Evolutionary conservation across 1,139 yeast species (phyloP).

Genomic region (Suhomyces guaymorum): DNA sequence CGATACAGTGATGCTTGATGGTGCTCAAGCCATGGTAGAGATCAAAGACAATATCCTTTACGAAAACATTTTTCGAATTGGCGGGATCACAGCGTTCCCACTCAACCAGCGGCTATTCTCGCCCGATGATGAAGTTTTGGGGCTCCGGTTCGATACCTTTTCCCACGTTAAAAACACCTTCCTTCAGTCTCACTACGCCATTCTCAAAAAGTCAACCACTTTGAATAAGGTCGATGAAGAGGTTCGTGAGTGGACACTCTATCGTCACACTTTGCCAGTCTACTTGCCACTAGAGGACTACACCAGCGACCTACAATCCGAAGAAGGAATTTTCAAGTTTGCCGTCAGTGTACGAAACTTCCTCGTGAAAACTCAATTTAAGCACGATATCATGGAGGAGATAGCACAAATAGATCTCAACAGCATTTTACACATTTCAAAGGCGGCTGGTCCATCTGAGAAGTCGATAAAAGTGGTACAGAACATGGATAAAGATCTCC

Average conservation of each 20-base stretch:
- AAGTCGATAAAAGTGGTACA: constrained; percentile 10
- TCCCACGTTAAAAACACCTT: constrained; percentile 23
- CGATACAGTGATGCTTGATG: constrained; percentile 2
- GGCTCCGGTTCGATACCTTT: constrained; percentile 40
- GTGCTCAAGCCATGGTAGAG: constrained; percentile 20
- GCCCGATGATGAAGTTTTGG: constrained; percentile 28
- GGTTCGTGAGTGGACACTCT: constrained; percentile 29
- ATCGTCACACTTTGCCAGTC: constrained; percentile 40
- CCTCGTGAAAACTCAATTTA: constrained; percentile 29
- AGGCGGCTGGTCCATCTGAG: constrained; percentile 2
- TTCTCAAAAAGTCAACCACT: constrained; percentile 24
- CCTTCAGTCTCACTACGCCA: constrained; percentile 40
- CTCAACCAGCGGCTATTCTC: constrained; percentile 30
- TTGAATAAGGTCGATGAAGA: constrained; percentile 15
- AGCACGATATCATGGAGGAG: constrained; percentile 31
- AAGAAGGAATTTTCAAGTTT: constrained; percentile 16
- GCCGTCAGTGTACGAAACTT: constrained; percentile 20
- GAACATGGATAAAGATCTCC: constrained; percentile 27
- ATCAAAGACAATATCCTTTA: constrained; percentile 34
- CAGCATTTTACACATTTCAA: constrained; percentile 7
- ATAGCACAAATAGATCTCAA: constrained; percentile 16
- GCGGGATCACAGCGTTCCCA: constrained; percentile 46
- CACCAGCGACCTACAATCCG: constrained; percentile 3
- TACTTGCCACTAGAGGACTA: constrained; percentile 27
- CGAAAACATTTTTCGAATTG: constrained; percentile 41